Evolutionary conservation across 1,139 yeast species (phyloP), one percentile per base, ranked within the genome.

Genomic region (Schwanniomyces etchellsii): DNA sequence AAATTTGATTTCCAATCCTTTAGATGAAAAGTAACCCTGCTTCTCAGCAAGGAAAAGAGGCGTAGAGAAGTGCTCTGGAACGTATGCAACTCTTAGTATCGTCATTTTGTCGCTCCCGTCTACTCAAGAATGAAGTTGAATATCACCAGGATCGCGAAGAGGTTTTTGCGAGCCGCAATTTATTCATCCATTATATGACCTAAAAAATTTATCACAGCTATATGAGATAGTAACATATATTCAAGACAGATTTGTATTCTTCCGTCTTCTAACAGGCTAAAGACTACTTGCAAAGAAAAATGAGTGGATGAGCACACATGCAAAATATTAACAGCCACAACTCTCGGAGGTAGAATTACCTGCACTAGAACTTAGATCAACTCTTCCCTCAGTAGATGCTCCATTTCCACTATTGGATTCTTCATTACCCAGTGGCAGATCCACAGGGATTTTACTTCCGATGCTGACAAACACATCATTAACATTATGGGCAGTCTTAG

Each of bases 51-150:
- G 74, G 42, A 78, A 77, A 40, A 88, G 61, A 2, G 96, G 96
- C 0, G 95, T 82, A 26, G 91, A 77, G 50, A 86, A 88, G 52
- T 88, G 96, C 55, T 88, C 96, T 2, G 96, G 96, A 30, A 88
- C 78, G 55, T 77, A 83, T 4, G 95, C 96, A 14, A 88, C 82
- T 49, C 62, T 75, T 24, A 50, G 35, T 3, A 27, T 20, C 13
- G 27, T 27, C 32, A 30, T 30, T 16, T 10, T 22, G n/a, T n/a
- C n/a, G n/a, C n/a, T n/a, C n/a, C n/a, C n/a, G n/a, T n/a, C n/a
- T n/a, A n/a, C n/a, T n/a, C n/a, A n/a, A n/a, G n/a, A n/a, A n/a
- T n/a, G n/a, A n/a, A n/a, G n/a, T n/a, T n/a, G n/a, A n/a, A n/a
- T n/a, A n/a, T n/a, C n/a, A n/a, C n/a, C n/a, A n/a, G n/a, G n/a